A percentile compares a stretch with the other conserved stretches of the same genome.
These are phyloP conservation scores for Coemansia javaensis DNA, from an alignment of 192 early-diverging fungal species.

Conservation along the genomic window DNA sequence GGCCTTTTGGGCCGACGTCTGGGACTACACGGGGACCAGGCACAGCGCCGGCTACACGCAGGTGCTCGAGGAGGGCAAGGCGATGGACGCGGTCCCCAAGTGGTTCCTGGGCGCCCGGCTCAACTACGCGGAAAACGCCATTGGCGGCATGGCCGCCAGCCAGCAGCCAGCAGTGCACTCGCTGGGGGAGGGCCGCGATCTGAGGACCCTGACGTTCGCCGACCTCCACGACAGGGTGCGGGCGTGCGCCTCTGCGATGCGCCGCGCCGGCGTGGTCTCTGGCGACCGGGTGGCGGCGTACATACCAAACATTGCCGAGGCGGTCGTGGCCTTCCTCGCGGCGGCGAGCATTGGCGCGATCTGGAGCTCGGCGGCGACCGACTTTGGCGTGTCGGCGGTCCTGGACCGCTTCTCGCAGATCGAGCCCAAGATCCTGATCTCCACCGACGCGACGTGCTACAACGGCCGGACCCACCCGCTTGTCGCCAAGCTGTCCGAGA, in stretches of 20 bases:
- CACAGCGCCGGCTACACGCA: constrained; percentile 10
- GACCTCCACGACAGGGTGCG: constrained; percentile 70
- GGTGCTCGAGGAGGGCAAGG: constrained; percentile 64
- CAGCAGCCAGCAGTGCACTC: constrained; percentile 44
- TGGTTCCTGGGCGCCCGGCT: constrained; percentile 85
- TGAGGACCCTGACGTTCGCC: constrained; percentile 61
- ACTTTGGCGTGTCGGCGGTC: constrained; percentile 89
- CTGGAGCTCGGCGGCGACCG: constrained; percentile 92
- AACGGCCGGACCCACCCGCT: constrained; percentile 84
- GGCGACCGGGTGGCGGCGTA: constrained; percentile 89
- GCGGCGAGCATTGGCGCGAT: constrained; percentile 80
- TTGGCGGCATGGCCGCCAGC: constrained; percentile 53
- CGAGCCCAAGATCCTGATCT: constrained; percentile 83
- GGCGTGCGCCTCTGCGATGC: constrained; percentile 67
- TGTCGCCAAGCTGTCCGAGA: constrained; percentile 65
- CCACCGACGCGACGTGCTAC: constrained; percentile 87
- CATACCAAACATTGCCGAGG: constrained; percentile 80
- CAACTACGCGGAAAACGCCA: constrained; percentile 91
- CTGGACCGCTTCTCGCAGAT: constrained; percentile 93
- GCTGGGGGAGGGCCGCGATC: constrained; percentile 38
- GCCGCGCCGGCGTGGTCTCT: constrained; percentile 58
- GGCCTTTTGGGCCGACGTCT: constrained; percentile 83
- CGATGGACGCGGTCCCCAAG: constrained; percentile 82
- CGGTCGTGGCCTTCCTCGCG: constrained; percentile 75
- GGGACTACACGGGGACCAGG: constrained; percentile 60